These are phyloP conservation scores for Suillus tomentosus DNA, from an alignment of 768 basidiomycete genomes.

Conservation along the genomic window DNA sequence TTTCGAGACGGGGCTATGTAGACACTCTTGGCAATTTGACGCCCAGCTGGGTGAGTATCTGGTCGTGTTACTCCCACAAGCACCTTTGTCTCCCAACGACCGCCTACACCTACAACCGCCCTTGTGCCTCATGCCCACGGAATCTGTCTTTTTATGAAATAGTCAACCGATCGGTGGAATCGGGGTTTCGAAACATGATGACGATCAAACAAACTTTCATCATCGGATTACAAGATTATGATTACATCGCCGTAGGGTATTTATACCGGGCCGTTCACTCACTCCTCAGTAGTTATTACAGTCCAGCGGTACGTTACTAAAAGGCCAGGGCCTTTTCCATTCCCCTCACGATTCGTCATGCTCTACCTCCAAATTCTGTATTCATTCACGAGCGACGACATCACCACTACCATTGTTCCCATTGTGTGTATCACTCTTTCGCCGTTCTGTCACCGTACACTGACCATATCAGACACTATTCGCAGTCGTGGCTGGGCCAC, in stretches of 20 bases:
- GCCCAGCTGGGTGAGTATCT: neutral
- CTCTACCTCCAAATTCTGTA: conserved; percentile 32
- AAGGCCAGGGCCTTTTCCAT: neutral
- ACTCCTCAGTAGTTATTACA: neutral
- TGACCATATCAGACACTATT: conserved; percentile 32
- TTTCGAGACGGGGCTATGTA: neutral
- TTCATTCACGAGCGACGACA: conserved; percentile 49
- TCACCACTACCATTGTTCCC: conserved; percentile 48
- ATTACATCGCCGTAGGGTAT: neutral
- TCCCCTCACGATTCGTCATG: neutral
- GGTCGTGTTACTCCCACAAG: neutral
- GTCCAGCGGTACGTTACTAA: neutral
- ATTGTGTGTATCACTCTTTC: conserved; percentile 37
- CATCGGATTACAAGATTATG: neutral
- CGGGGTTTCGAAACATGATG: neutral
- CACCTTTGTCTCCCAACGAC: neutral
- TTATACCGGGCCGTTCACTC: neutral
- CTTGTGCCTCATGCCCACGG: conserved; percentile 2
- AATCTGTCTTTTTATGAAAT: neutral
- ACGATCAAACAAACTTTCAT: conserved; percentile 1
- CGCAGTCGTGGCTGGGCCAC: conserved; percentile 35
- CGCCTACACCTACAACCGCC: neutral
- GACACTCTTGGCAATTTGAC: neutral
- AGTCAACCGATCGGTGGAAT: neutral
- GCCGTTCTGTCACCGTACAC: neutral